Evolutionary conservation across 768 basidiomycete genomes (phyloP).

Genomic region (Xerocomus brunneocitrinus): DNA sequence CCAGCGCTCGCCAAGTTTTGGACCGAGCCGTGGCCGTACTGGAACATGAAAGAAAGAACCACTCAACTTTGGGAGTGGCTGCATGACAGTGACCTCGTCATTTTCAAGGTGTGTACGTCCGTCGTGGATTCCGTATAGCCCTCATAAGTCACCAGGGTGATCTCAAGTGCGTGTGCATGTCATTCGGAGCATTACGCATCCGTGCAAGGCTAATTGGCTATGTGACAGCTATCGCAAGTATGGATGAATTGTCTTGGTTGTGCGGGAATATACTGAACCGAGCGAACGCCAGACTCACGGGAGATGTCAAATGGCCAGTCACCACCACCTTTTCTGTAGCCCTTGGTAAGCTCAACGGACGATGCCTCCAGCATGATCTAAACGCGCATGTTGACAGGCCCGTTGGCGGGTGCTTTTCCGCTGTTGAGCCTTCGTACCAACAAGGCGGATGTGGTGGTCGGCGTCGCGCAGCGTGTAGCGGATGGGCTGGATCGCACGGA

Average conservation of each 20-base stretch:
- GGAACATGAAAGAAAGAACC: constrained; percentile 59
- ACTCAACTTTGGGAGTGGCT: constrained; percentile 49
- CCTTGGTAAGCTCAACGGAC: constrained; percentile 46
- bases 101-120: constrained; percentile 65
- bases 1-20: constrained; percentile 49
- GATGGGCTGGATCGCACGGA: constrained; percentile 61
- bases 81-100: constrained; percentile 57
- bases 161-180: constrained; percentile 65
- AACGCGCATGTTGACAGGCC: constrained; percentile 42
- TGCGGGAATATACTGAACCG: neutral
- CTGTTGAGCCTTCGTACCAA: constrained; percentile 85
- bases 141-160: constrained; percentile 57
- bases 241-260: constrained; percentile 21
- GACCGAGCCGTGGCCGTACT: constrained; percentile 74
- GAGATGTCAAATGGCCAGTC: constrained; percentile 84
- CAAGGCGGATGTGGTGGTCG: constrained; percentile 94
- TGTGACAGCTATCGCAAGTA: constrained; percentile 77
- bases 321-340: constrained; percentile 71
- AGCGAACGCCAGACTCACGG: constrained; percentile 60
- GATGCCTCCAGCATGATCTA: neutral
- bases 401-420: constrained; percentile 73
- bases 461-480: constrained; percentile 60
- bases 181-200: neutral
- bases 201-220: neutral
- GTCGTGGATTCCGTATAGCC: neutral